Conservation (phyloP, 2,329 filamentous ascomycete species). For the Monosporascus sp. region DNA sequence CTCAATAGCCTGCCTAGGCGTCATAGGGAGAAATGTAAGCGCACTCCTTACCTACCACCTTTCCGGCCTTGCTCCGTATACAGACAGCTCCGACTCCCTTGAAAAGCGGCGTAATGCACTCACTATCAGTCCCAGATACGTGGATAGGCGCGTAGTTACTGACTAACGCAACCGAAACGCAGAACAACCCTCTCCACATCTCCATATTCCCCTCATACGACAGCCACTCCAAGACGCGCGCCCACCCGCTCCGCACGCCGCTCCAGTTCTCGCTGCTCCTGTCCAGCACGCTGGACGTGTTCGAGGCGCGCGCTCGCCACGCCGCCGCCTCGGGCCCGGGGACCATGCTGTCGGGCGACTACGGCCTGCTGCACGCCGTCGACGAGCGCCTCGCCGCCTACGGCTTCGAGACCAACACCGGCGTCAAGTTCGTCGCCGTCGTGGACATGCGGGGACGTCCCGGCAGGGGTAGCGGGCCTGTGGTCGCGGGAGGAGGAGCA, state of each 20-base stretch:
- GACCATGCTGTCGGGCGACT: slow-evolving; percentile 63
- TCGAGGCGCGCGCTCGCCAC: slow-evolving; percentile 74
- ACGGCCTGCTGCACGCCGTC: slow-evolving; percentile 85
- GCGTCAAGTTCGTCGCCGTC: slow-evolving; percentile 82
- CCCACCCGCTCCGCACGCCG: slow-evolving; percentile 56
- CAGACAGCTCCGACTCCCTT: background rate
- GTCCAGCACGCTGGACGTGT: slow-evolving; percentile 87
- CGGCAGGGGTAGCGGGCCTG: slow-evolving; percentile 26
- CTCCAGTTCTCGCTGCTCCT: slow-evolving; percentile 90
- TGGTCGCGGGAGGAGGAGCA: slow-evolving; percentile 14
- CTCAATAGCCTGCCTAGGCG: slow-evolving; percentile 85
- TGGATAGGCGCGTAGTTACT: background rate
- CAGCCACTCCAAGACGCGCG: slow-evolving; percentile 44
- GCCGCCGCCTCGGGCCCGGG: slow-evolving; percentile 47
- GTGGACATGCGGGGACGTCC: slow-evolving; percentile 81
- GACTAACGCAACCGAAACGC: slow-evolving; percentile 8
- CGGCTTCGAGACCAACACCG: slow-evolving; percentile 94
- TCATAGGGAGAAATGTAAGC: slow-evolving; percentile 86
- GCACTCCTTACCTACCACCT: background rate
- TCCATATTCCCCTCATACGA: slow-evolving; percentile 77
- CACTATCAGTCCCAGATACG: background rate
- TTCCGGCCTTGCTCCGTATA: background rate
- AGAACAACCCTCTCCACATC: slow-evolving; percentile 97
- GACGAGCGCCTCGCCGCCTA: slow-evolving; percentile 92
- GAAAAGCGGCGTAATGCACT: background rate